Evolutionary conservation across 108 stramenopile species (phyloP).

Genomic region (Conticribra guillardii): DNA sequence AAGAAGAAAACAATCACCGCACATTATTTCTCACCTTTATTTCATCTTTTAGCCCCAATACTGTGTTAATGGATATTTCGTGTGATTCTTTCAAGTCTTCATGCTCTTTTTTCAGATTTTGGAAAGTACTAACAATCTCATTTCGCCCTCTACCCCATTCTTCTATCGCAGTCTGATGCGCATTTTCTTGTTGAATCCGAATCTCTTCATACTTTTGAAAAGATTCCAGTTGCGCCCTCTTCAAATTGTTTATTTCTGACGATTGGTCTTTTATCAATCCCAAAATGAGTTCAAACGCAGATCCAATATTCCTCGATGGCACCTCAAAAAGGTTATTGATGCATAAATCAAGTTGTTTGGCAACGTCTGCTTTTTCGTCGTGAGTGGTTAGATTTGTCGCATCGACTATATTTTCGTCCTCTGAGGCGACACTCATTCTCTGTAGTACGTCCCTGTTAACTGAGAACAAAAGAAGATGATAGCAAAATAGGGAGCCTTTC

Average conservation of each 20-base stretch:
- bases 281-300: conserved; percentile 27
- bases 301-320: conserved; percentile 29
- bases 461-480: too few species aligned
- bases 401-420: too few species aligned
- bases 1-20: too few species aligned
- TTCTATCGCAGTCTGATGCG: not conserved
- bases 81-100: conserved; percentile 8
- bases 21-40: conserved; percentile 18
- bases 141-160: conserved; percentile 7
- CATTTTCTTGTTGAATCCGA: conserved; percentile 3
- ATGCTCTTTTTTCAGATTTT: conserved; percentile 20
- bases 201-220: conserved; percentile 15
- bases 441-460: too few species aligned
- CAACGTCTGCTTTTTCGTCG: not conserved
- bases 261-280: conserved; percentile 31
- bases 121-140: conserved; percentile 3
- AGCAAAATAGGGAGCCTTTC: too few species aligned
- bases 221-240: conserved; percentile 18
- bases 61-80: not conserved
- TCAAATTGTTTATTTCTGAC: conserved; percentile 15
- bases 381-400: conserved; percentile 1
- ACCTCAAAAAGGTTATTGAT: conserved; percentile 24
- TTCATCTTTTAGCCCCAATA: conserved; percentile 16
- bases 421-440: too few species aligned
- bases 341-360: conserved; percentile 8